phyloP scores from a whole-genome alignment of 768 basidiomycete genomes.

The Gloeopeniophorella convolvens region DNA sequence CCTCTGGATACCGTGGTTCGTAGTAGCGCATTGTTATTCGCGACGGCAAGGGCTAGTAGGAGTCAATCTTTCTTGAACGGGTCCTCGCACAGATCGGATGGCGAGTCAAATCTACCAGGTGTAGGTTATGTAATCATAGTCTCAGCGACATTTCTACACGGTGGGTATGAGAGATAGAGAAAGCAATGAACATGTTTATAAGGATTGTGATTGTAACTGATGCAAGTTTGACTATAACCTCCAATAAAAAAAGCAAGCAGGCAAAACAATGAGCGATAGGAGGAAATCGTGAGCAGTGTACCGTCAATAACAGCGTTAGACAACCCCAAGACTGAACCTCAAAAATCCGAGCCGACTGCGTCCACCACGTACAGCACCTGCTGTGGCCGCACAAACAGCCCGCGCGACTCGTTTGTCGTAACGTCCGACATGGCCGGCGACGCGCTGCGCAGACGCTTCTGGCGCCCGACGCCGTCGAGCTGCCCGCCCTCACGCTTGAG shows the following conservation, averaged over 20 bases:
- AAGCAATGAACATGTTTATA: not conserved
- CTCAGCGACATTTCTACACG: not conserved
- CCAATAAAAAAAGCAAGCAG: not conserved
- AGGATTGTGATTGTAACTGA: conserved; percentile 13
- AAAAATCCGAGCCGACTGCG: conserved; percentile 45
- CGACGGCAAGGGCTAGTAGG: not conserved
- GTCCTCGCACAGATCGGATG: no score
- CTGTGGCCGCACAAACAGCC: conserved; percentile 78
- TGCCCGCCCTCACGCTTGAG: conserved; percentile 56
- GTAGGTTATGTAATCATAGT: conserved; percentile 9
- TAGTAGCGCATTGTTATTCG: conserved; percentile 73
- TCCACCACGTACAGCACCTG: conserved; percentile 85
- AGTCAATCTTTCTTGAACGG: not conserved
- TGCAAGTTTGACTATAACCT: conserved; percentile 1
- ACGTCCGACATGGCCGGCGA: conserved; percentile 60
- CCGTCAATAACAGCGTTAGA: not conserved
- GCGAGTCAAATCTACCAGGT: no score
- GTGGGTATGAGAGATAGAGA: conserved; percentile 1
- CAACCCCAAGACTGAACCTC: not conserved
- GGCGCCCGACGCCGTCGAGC: conserved; percentile 34
- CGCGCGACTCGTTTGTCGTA: conserved; percentile 57
- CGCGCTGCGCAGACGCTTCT: conserved; percentile 58
- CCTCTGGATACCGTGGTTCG: conserved; percentile 88
- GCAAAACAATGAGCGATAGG: no score
- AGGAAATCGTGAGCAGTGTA: conserved; percentile 7